Conservation (phyloP, 1,284 basidiomycete genomes). For the Pseudozyma hubeiensis region DNA sequence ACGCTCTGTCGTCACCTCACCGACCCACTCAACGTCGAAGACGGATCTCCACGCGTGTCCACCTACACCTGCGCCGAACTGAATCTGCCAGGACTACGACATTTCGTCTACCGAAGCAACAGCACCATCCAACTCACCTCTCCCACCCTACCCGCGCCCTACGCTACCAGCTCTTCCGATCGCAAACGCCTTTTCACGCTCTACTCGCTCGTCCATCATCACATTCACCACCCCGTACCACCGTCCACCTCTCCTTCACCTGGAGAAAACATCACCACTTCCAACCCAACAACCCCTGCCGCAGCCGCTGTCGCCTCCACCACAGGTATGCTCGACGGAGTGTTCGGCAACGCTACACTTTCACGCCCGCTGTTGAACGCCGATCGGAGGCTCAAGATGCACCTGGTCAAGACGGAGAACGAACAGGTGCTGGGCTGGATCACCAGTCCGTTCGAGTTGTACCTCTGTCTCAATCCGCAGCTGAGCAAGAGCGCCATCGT, state of each 20-base stretch:
- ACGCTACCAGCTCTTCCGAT: slow-evolving; percentile 75
- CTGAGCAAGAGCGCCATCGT: slow-evolving; percentile 87
- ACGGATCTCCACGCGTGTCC: slow-evolving; percentile 24
- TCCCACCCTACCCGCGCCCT: slow-evolving; percentile 85
- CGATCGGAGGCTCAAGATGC: slow-evolving; percentile 46
- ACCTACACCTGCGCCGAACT: slow-evolving; percentile 72
- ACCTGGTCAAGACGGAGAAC: slow-evolving; percentile 81
- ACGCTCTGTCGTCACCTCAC: slow-evolving; percentile 29
- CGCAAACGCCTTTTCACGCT: slow-evolving; percentile 72
- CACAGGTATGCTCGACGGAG: slow-evolving; percentile 72
- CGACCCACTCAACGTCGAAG: slow-evolving; percentile 34
- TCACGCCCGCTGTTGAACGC: slow-evolving; percentile 12
- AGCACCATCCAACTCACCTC: slow-evolving; percentile 86
- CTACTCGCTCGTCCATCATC: slow-evolving; percentile 38
- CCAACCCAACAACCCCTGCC: slow-evolving; percentile 9
- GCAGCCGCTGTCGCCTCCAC: slow-evolving; percentile 2
- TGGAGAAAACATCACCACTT: slow-evolving; percentile 5
- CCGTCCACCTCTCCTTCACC: background rate
- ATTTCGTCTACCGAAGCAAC: slow-evolving; percentile 94
- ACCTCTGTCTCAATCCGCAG: slow-evolving; percentile 82
- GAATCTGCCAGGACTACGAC: slow-evolving; percentile 85
- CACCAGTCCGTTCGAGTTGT: slow-evolving; percentile 91
- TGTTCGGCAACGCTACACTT: slow-evolving; percentile 63
- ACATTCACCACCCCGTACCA: slow-evolving; percentile 48
- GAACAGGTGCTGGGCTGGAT: slow-evolving; percentile 84